Base-by-base conservation (phyloP, 1,284 basidiomycete species). In the Sphaerobolus stellatus region DNA sequence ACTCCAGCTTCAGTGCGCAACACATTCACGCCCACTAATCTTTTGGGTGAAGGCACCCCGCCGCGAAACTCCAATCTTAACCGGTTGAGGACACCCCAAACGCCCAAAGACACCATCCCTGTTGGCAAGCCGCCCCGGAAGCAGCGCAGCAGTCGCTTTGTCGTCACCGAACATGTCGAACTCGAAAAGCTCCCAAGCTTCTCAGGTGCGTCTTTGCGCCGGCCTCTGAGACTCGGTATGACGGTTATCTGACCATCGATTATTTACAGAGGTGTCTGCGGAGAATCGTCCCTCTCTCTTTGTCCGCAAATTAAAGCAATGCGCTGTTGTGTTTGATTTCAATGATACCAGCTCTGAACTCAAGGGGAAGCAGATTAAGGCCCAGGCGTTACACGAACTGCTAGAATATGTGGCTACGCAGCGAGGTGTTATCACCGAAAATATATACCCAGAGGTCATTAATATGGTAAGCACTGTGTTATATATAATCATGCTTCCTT, bases 331-430 rank as follows among this genome's bases (percentile, higher is more conserved):
- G 22, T 99, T 99, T 68, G 97, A 99, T 74, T 99, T 99, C 74
- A 99, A 98, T 70, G 97, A 99, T 68, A 91, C 95, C 47, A 96
- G 92, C 66, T 81, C 90, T 38, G 97, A 99, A 66, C 83, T 99
- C 63, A 90, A 90, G 69, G 96, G 94, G 62, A 99, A 99, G 77
- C 96, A 98, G 73, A 90, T 99, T 77, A 99, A 99, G 77, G 92
- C 96, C 1, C 92, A 97, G 68, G 94, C 97, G 4, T 75, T 99
- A 52, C 94, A 98, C 64, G 97, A 99, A 76, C 94, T 99, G 92
- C 82, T 99, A 68, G 97, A 99, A 68, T 99, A 98, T 73, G 97
- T 99, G 71, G 98, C 96, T 51, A 94, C 91, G 49, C 94, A 98
- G 72, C 85, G 94, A 59, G 90, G 92, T 59, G 94, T 98, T 64